These are phyloP conservation scores for Phlegmacium glaucopus DNA, from an alignment of 768 basidiomycete genomes.

Conservation along the genomic window DNA sequence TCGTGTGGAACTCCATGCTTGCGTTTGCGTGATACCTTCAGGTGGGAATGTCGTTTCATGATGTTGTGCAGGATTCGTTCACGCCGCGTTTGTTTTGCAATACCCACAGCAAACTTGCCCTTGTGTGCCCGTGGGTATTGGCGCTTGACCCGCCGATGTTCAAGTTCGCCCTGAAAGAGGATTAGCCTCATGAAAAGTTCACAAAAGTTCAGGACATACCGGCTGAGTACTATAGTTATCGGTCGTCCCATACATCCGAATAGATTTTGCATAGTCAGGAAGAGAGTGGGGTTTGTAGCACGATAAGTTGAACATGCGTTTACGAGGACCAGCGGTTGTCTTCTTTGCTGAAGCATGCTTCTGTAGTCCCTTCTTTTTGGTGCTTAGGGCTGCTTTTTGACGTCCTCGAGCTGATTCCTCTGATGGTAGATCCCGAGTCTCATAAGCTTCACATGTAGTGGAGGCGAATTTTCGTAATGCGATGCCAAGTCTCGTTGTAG, in stretches of 20 bases:
- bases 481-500: not conserved
- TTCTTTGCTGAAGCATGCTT: too few species aligned
- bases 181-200: not conserved
- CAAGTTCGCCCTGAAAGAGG: conserved; percentile 38
- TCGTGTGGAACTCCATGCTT: too few species aligned
- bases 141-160: conserved; percentile 32
- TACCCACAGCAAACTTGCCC: not conserved
- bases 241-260: conserved; percentile 19
- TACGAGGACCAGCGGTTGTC: too few species aligned
- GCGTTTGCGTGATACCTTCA: too few species aligned
- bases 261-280: too few species aligned
- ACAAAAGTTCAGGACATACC: not conserved
- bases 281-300: too few species aligned
- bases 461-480: not conserved
- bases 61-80: not conserved
- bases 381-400: too few species aligned
- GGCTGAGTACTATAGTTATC: conserved; percentile 12
- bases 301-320: too few species aligned
- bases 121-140: conserved; percentile 21
- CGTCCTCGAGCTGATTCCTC: too few species aligned
- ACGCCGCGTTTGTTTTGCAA: not conserved
- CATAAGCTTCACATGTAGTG: conserved; percentile 10
- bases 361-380: too few species aligned
- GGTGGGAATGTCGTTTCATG: too few species aligned
- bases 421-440: too few species aligned